These are phyloP conservation scores for Zoysia matrella DNA, from an alignment of 202 grass and related monocot genomes.

Conservation along the genomic window DNA sequence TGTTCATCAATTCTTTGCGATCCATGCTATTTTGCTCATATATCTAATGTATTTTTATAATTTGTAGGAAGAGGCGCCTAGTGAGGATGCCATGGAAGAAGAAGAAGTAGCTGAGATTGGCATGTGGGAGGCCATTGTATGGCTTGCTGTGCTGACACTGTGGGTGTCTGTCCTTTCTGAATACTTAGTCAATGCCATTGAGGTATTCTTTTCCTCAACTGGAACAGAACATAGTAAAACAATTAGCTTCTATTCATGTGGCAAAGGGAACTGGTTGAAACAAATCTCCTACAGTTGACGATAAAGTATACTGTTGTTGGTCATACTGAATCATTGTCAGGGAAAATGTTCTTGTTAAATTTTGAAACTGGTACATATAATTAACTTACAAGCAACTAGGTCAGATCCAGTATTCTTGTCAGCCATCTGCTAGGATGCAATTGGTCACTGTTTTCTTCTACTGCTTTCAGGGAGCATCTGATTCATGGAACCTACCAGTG, in stretches of 20 bases:
- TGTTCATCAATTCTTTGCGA: constrained; percentile 7
- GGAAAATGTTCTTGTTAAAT: constrained; percentile 11
- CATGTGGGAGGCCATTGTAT: constrained; percentile 79
- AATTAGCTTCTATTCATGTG: constrained; percentile 1
- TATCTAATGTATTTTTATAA: not conserved
- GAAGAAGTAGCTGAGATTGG: constrained; percentile 82
- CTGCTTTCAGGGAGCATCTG: constrained; percentile 85
- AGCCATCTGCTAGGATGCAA: constrained; percentile 32
- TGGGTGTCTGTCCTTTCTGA: constrained; percentile 88
- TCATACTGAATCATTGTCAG: not conserved
- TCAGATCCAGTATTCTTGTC: constrained; percentile 25
- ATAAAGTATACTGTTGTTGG: not conserved
- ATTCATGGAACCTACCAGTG: constrained; percentile 83
- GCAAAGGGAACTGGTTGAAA: constrained; percentile 5
- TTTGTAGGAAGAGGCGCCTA: constrained; percentile 59
- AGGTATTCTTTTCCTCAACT: constrained; percentile 56
- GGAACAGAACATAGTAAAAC: not conserved
- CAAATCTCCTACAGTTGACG: constrained; percentile 12
- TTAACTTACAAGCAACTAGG: constrained; percentile 16
- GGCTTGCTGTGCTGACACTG: constrained; percentile 88
- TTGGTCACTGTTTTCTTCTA: constrained; percentile 53
- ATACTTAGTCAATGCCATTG: constrained; percentile 88
- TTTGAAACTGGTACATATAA: constrained; percentile 15
- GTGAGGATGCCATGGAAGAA: constrained; percentile 49
- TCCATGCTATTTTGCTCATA: constrained; percentile 13